A percentile compares a stretch with the other conserved stretches of the same genome.
phyloP scores from a whole-genome alignment of 108 stramenopile genomes.

The Asterionellopsis glacialis region DNA sequence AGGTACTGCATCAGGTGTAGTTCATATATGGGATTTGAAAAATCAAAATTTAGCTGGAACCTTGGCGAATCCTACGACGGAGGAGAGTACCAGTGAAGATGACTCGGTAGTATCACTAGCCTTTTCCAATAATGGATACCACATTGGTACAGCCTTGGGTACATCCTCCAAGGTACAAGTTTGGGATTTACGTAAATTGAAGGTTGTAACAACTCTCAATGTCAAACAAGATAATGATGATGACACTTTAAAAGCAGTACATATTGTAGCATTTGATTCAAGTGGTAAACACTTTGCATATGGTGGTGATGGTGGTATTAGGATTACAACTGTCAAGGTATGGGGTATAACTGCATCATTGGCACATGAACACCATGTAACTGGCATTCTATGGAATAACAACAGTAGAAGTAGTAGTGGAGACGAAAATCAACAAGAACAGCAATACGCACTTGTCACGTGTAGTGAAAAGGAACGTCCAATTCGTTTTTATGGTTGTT shows the following conservation, averaged over 20 bases:
- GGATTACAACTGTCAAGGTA: slow-evolving; percentile 67
- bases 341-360: slow-evolving; percentile 43
- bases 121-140: slow-evolving; percentile 89
- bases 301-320: slow-evolving; percentile 40
- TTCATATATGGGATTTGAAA: slow-evolving; percentile 86
- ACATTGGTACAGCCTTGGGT: slow-evolving; percentile 40
- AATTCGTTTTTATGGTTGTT: slow-evolving; percentile 8
- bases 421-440: not conserved
- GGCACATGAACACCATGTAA: not conserved
- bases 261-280: slow-evolving; percentile 51
- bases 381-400: slow-evolving; percentile 1
- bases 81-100: slow-evolving; percentile 30
- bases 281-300: slow-evolving; percentile 71
- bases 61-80: slow-evolving; percentile 17
- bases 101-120: slow-evolving; percentile 46
- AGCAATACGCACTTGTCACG: not conserved
- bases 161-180: slow-evolving; percentile 44
- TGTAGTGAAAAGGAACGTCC: slow-evolving; percentile 17
- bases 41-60: slow-evolving; percentile 55
- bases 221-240: slow-evolving; percentile 6
- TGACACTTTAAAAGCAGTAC: slow-evolving; percentile 3
- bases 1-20: slow-evolving; percentile 45
- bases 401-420: not conserved
- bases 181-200: slow-evolving; percentile 88
- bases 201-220: slow-evolving; percentile 38